Percentiles rank a stretch among this genome's conserved stretches.
These are phyloP conservation scores for Zygotorulaspora chibaensis DNA, from an alignment of 805 yeast genomes.

Conservation along the genomic window DNA sequence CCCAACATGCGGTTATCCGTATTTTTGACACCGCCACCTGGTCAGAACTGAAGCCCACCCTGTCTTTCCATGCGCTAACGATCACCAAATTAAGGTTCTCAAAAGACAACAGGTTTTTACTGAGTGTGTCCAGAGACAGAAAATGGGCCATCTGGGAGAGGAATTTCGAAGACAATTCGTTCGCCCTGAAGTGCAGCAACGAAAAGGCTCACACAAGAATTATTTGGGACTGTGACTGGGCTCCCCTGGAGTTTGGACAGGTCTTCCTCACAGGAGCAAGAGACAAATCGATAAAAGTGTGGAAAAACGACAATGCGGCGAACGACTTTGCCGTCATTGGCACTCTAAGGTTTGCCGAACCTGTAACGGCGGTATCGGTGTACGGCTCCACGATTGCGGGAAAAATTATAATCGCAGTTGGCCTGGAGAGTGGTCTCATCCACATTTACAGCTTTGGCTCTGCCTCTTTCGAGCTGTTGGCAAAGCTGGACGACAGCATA, in stretches of 20 bases:
- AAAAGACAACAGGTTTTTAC: constrained; percentile 55
- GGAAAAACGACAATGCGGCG: constrained; percentile 47
- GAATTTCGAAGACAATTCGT: constrained; percentile 36
- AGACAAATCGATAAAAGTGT: constrained; percentile 72
- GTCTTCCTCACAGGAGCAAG: constrained; percentile 82
- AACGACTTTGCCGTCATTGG: constrained; percentile 38
- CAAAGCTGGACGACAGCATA: constrained; percentile 36
- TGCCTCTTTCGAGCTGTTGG: constrained; percentile 29
- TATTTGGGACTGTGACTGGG: constrained; percentile 94
- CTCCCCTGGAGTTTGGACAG: constrained; percentile 45
- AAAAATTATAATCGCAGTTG: constrained; percentile 49
- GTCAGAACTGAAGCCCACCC: constrained; percentile 54
- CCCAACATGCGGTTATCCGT: constrained; percentile 80
- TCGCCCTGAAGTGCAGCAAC: constrained; percentile 38
- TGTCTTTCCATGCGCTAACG: constrained; percentile 75
- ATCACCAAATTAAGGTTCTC: constrained; percentile 80
- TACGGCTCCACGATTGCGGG: constrained; percentile 32
- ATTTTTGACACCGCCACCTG: constrained; percentile 60
- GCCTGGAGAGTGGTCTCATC: constrained; percentile 66
- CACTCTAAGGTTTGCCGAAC: constrained; percentile 44
- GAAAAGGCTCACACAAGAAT: constrained; percentile 86
- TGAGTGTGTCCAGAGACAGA: constrained; percentile 87
- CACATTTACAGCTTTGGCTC: constrained; percentile 39
- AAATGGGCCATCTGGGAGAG: constrained; percentile 72
- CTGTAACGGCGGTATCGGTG: constrained; percentile 68